phyloP scores from a whole-genome alignment of 1,139 yeast species.

The Blastobotrys buckinghamii region DNA sequence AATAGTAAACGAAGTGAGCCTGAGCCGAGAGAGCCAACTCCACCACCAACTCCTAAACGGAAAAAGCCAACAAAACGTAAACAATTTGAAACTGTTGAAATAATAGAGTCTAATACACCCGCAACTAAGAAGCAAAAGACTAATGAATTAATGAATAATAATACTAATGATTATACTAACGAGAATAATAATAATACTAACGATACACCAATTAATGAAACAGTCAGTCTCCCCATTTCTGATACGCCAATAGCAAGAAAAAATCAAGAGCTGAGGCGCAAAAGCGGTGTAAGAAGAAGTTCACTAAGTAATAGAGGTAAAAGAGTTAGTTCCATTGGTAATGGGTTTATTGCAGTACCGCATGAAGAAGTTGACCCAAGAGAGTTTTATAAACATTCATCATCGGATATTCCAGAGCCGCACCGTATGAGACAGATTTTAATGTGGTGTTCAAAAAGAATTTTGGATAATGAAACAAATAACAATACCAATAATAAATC shows the following conservation, averaged over 20 bases:
- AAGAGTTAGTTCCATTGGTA: constrained; percentile 68
- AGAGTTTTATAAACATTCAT: constrained; percentile 60
- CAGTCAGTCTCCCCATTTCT: constrained; percentile 34
- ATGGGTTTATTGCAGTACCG: constrained; percentile 63
- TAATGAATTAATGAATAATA: not conserved
- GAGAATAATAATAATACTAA: constrained; percentile 9
- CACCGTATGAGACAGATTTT: constrained; percentile 65
- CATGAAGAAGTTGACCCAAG: constrained; percentile 54
- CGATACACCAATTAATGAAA: constrained; percentile 11
- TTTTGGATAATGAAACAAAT: constrained; percentile 31
- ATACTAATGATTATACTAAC: constrained; percentile 8
- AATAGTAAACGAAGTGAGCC: not conserved
- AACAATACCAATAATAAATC: constrained; percentile 21
- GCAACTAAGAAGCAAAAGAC: not conserved
- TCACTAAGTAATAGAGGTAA: constrained; percentile 50
- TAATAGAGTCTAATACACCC: constrained; percentile 4
- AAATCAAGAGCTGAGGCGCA: constrained; percentile 34
- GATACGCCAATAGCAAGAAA: constrained; percentile 40
- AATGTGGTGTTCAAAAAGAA: constrained; percentile 61
- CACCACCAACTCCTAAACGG: constrained; percentile 9
- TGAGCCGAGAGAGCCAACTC: constrained; percentile 7
- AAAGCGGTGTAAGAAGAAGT: constrained; percentile 27
- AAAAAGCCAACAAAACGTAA: constrained; percentile 2
- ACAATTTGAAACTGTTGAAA: constrained; percentile 1
- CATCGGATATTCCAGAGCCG: constrained; percentile 60